Percentiles rank a stretch among this genome's conserved stretches.
Conservation (phyloP, 148 eudicot species). For the Silene conica region DNA sequence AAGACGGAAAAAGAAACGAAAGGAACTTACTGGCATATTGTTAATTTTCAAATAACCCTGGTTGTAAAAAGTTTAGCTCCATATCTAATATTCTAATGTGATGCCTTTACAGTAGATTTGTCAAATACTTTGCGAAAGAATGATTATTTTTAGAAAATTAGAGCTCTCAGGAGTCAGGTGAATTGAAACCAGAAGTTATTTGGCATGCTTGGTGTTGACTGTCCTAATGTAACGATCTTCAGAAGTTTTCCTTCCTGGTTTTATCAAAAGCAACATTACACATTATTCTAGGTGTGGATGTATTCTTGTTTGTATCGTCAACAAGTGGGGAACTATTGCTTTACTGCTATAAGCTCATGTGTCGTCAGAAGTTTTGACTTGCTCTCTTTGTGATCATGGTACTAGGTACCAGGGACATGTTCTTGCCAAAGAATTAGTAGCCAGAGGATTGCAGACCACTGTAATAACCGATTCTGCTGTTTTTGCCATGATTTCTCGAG, state of each 20-base stretch:
- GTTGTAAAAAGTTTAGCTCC: background rate
- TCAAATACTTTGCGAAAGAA: background rate
- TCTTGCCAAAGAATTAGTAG: constrained; percentile 85
- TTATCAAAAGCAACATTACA: background rate
- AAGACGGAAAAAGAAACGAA: background rate
- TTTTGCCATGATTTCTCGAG: constrained; percentile 98
- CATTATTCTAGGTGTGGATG: background rate
- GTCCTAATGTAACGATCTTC: background rate
- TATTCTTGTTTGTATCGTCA: background rate
- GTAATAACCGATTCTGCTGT: constrained; percentile 96
- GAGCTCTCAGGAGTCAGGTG: background rate
- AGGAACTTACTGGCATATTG: background rate
- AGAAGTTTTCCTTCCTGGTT: background rate
- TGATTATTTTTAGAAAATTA: background rate
- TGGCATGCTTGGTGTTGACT: background rate
- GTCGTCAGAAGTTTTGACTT: constrained; percentile 7
- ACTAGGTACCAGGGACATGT: constrained; percentile 90
- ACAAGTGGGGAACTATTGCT: background rate
- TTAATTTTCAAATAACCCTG: background rate
- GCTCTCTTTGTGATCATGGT: constrained; percentile 13
- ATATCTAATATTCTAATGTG: background rate
- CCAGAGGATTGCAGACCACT: constrained; percentile 90
- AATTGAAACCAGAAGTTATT: background rate
- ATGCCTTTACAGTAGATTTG: background rate
- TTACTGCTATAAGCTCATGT: background rate